phyloP scores from a whole-genome alignment of 805 yeast genomes.

The Candida tallmaniae region DNA sequence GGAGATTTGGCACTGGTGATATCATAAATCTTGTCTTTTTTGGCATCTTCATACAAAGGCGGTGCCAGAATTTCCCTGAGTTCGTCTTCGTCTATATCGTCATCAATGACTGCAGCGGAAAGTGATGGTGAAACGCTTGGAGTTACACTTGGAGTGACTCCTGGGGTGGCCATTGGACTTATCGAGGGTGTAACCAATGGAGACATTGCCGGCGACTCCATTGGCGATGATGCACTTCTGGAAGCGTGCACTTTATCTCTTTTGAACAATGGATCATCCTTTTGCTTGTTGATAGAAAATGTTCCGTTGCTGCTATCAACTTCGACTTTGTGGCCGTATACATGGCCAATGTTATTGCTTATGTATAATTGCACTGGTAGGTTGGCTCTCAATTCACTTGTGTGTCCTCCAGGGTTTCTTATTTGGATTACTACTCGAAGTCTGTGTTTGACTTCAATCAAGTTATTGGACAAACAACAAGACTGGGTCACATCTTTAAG shows the following conservation, averaged over 20 bases:
- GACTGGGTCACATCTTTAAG: slow-evolving; percentile 41
- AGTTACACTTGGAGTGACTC: slow-evolving; percentile 3
- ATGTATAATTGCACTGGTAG: slow-evolving; percentile 43
- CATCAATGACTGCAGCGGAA: slow-evolving; percentile 5
- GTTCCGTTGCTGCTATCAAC: slow-evolving; percentile 24
- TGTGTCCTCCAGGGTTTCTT: slow-evolving; percentile 46
- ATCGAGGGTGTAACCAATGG: slow-evolving; percentile 5
- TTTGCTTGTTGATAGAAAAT: slow-evolving; percentile 16
- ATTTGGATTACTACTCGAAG: slow-evolving; percentile 41
- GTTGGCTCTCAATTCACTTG: slow-evolving; percentile 49
- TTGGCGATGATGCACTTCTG: no score
- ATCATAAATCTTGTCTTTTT: slow-evolving; percentile 35
- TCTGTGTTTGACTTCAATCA: slow-evolving; percentile 43
- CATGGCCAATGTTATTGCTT: slow-evolving; percentile 35
- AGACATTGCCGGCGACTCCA: slow-evolving; percentile 5
- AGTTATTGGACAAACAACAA: slow-evolving; percentile 34
- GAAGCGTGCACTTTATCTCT: slow-evolving; percentile 14
- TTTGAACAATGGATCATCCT: slow-evolving; percentile 28
- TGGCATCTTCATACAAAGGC: slow-evolving; percentile 38
- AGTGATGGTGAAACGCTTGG: slow-evolving; percentile 4
- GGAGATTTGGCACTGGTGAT: slow-evolving; percentile 30
- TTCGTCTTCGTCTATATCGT: slow-evolving; percentile 18
- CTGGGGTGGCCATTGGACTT: slow-evolving; percentile 6
- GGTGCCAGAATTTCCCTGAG: slow-evolving; percentile 35
- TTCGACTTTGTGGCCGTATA: slow-evolving; percentile 29